These are phyloP conservation scores for Solanum chiquidenum DNA, from an alignment of 257 asterid genomes.

Conservation along the genomic window DNA sequence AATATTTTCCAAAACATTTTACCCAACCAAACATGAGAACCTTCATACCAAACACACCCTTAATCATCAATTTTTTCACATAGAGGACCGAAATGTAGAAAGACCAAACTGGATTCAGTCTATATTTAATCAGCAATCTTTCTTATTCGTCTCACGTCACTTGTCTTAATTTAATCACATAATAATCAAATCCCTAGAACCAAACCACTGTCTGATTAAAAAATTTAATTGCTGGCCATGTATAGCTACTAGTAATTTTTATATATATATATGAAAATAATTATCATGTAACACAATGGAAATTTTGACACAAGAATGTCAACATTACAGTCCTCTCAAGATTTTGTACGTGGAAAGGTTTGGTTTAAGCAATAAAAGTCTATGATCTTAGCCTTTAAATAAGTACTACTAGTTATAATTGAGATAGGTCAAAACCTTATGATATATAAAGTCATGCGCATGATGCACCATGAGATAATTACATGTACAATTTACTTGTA, in stretches of 20 bases:
- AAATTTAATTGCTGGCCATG: not conserved
- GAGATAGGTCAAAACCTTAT: not conserved
- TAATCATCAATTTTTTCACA: not conserved
- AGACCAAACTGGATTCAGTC: not conserved
- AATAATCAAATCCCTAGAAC: not conserved
- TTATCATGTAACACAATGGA: not conserved
- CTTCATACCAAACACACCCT: no score
- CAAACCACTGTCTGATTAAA: not conserved
- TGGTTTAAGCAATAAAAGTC: not conserved
- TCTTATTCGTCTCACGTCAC: not conserved
- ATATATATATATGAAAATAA: not conserved
- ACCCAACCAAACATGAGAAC: no score
- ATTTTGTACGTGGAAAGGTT: not conserved
- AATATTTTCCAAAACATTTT: no score
- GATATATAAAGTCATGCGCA: not conserved
- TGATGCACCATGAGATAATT: not conserved
- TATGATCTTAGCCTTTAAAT: not conserved
- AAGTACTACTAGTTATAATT: not conserved
- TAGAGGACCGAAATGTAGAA: not conserved
- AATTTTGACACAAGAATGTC: not conserved
- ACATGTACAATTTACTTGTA: not conserved
- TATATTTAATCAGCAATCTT: not conserved
- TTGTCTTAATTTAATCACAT: not conserved
- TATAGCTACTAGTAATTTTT: not conserved
- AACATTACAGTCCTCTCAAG: not conserved